These are phyloP conservation scores for Eimeria sp. DNA, from an alignment of 169 alveolate genomes.

Conservation along the genomic window DNA sequence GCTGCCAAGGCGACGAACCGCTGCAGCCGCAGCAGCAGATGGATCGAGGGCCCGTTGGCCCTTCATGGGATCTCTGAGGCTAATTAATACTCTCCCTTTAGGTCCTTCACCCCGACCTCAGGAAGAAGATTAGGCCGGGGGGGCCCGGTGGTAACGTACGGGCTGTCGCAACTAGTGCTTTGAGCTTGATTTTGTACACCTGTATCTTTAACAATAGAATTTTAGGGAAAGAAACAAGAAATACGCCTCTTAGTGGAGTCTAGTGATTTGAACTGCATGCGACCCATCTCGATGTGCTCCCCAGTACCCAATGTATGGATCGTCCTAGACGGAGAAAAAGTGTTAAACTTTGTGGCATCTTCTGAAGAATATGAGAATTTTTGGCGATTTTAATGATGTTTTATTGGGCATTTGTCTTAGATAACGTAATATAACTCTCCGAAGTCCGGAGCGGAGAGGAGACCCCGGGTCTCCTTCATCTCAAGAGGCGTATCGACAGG, in stretches of 20 bases:
- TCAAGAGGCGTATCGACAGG: not conserved
- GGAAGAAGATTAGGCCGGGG: not conserved
- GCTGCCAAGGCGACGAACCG: constrained; percentile 66
- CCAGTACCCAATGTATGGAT: not conserved
- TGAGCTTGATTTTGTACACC: not conserved
- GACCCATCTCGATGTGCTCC: constrained; percentile 13
- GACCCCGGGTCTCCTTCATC: constrained; percentile 19
- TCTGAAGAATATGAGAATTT: not conserved
- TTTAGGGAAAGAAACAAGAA: not conserved
- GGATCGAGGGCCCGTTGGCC: constrained; percentile 1
- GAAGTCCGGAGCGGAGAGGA: not conserved
- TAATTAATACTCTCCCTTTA: not conserved
- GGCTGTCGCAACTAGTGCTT: not conserved
- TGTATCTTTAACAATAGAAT: not conserved
- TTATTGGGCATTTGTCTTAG: not conserved
- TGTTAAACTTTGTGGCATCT: not conserved
- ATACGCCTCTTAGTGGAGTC: not conserved
- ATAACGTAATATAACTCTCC: not conserved
- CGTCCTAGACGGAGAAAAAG: not conserved
- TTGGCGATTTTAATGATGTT: not conserved
- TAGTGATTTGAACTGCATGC: not conserved
- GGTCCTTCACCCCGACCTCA: not conserved
- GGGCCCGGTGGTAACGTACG: not conserved
- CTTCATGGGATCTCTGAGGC: not conserved
- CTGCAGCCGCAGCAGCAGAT: constrained; percentile 64